Evolutionary conservation across 2,329 filamentous ascomycete species (phyloP), one percentile per base, ranked within the genome.

Genomic region (Allantophomopsis lycopodina): DNA sequence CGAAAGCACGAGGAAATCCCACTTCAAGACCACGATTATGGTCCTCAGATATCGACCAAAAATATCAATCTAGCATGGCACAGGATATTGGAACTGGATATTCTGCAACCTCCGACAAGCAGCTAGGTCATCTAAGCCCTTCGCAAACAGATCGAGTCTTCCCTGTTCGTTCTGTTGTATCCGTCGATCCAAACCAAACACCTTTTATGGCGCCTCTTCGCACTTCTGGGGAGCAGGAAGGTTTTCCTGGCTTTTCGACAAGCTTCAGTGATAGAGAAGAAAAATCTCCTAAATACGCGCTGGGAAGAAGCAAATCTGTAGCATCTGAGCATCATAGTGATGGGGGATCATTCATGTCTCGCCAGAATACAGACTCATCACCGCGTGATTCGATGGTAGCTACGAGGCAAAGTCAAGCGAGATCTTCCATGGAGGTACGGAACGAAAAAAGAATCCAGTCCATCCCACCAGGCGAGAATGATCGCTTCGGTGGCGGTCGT

Each of bases 151-250:
- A 88, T 50, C 71, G 81, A 40, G 80, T 89, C 5, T 89, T 83
- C 41, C 83, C 83, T n/a, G 82, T 89, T 23, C 74, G 82, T 37
- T 87, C 82, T n/a, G 78, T 84, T 34, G 66, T 89, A 17, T 83
- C 75, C 6, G 73, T 88, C 32, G 77, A 83, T 48, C 73, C 73
- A 6, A 59, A 57, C 10, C 58, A 61, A 2, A 66, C 60, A 4
- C 56, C 56, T 4, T 48, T 48, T 36, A 46, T 15, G 16, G 20
- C 33, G 18, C 43, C 42, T 42, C 44, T 40, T 60, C 68, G 60
- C 61, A 66, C 52, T 44, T 50, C 57, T 5, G 52, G 48, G 35
- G 62, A 65, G 10, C 46, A 53, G 30, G 60, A 62, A n/a, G 60
- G 60, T 42, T 60, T 62, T 37, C 48, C 57, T 7, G 52, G 56